These are phyloP conservation scores for Cercophora scortea DNA, from an alignment of 495 filamentous ascomycete genomes.

Conservation along the genomic window DNA sequence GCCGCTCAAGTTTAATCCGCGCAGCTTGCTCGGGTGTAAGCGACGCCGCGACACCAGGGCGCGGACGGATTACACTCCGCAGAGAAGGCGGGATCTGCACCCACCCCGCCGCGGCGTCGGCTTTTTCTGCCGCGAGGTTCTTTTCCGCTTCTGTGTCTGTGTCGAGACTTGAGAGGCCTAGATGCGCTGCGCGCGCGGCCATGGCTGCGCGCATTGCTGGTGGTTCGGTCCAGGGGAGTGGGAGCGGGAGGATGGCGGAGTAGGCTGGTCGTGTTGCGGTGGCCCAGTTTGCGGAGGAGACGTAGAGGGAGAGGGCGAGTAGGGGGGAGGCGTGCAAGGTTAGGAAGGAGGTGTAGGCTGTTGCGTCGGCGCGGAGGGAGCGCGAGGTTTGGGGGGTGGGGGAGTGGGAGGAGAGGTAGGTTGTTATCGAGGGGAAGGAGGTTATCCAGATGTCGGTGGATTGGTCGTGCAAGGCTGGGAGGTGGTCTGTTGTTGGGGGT, in stretches of 20 bases:
- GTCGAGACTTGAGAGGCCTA: constrained; percentile 50
- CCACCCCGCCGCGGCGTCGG: constrained; percentile 21
- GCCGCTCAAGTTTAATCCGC: constrained; percentile 60
- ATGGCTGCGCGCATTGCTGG: constrained; percentile 59
- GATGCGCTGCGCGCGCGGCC: constrained; percentile 59
- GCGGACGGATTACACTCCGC: not conserved
- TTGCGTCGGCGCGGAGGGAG: constrained; percentile 60
- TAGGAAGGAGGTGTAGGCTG: constrained; percentile 63
- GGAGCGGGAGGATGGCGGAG: constrained; percentile 68
- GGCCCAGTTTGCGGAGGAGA: constrained; percentile 78
- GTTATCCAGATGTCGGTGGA: constrained; percentile 46
- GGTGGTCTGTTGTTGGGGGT: constrained; percentile 48
- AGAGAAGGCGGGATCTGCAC: constrained; percentile 18
- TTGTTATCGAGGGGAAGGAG: constrained; percentile 67
- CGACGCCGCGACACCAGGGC: constrained; percentile 19
- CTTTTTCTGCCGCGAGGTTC: constrained; percentile 17
- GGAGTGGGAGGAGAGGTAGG: constrained; percentile 46
- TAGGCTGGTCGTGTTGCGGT: constrained; percentile 65
- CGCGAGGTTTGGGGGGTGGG: constrained; percentile 41
- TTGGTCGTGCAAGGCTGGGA: constrained; percentile 65
- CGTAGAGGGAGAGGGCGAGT: constrained; percentile 76
- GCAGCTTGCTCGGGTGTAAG: constrained; percentile 41
- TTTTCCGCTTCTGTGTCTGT: constrained; percentile 34
- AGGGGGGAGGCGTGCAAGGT: constrained; percentile 57
- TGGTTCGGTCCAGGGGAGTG: constrained; percentile 73